A percentile compares a stretch with the other conserved stretches of the same genome.
Conservation (phyloP, 202 grass and related monocot genomes). For the Brachypodium distachyon region DNA sequence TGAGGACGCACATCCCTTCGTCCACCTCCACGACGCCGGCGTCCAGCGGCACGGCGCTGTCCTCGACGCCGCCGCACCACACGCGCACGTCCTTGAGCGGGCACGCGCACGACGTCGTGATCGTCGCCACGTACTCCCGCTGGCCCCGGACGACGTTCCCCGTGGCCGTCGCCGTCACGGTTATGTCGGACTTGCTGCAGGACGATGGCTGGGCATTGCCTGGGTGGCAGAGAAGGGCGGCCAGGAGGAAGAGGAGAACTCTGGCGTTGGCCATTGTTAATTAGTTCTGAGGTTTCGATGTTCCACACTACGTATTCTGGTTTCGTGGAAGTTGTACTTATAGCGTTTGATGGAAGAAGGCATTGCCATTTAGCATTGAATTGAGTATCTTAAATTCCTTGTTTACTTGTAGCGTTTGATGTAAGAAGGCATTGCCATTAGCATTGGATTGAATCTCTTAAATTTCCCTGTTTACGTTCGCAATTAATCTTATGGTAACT, state of each 20-base stretch:
- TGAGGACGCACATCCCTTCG: slow-evolving; percentile 10
- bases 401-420: no score
- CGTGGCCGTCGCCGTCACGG: not conserved
- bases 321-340: no score
- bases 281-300: no score
- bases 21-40: not conserved
- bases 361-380: no score
- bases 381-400: no score
- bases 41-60: not conserved
- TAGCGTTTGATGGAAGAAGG: no score
- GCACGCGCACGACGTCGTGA: not conserved
- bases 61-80: not conserved
- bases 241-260: not conserved
- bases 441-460: no score
- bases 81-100: not conserved
- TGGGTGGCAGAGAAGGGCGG: not conserved
- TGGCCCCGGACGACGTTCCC: not conserved
- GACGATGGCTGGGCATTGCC: not conserved
- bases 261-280: not conserved
- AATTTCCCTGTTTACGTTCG: no score
- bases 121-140: not conserved
- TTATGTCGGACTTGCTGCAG: not conserved
- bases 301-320: no score
- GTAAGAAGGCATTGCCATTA: no score
- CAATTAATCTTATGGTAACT: no score